These are phyloP conservation scores for Peniophora sp. DNA, from an alignment of 1,284 basidiomycete species.

Conservation along the genomic window DNA sequence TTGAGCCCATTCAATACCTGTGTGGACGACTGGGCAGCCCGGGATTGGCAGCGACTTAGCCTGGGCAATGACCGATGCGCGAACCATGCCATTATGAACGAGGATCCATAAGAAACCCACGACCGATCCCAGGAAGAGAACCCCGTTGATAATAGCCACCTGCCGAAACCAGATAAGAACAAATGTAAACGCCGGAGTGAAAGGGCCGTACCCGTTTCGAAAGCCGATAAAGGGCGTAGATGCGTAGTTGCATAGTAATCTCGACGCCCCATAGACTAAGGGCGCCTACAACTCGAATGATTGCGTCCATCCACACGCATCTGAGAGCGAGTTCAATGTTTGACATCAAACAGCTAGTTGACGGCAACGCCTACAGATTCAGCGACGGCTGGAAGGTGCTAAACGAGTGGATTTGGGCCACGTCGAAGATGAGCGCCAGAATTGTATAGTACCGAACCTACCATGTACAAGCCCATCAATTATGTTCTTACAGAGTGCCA, in stretches of 20 bases:
- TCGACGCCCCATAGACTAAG: constrained; percentile 33
- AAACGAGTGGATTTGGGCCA: constrained; percentile 32
- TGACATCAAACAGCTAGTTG: too few species aligned
- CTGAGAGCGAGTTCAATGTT: too few species aligned
- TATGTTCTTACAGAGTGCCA: not conserved
- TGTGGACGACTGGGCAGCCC: constrained; percentile 34
- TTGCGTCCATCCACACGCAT: constrained; percentile 29
- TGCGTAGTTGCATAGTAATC: constrained; percentile 32
- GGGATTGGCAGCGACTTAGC: constrained; percentile 28
- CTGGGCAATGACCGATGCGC: constrained; percentile 22
- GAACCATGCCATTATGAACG: constrained; percentile 23
- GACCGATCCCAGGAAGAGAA: constrained; percentile 29
- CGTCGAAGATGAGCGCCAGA: constrained; percentile 29
- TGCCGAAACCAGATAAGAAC: not conserved
- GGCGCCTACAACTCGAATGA: constrained; percentile 28
- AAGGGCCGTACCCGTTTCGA: constrained; percentile 25
- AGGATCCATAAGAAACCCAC: constrained; percentile 29
- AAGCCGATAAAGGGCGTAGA: constrained; percentile 29
- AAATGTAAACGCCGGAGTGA: too few species aligned
- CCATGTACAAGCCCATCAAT: not conserved
- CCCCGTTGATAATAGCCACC: constrained; percentile 23
- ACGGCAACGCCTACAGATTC: constrained; percentile 1
- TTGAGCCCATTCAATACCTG: constrained; percentile 35
- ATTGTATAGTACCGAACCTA: constrained; percentile 38
- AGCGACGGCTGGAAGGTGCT: constrained; percentile 11